Conservation (phyloP, 139 green algal species). For the Spirogloea muscicola region DNA sequence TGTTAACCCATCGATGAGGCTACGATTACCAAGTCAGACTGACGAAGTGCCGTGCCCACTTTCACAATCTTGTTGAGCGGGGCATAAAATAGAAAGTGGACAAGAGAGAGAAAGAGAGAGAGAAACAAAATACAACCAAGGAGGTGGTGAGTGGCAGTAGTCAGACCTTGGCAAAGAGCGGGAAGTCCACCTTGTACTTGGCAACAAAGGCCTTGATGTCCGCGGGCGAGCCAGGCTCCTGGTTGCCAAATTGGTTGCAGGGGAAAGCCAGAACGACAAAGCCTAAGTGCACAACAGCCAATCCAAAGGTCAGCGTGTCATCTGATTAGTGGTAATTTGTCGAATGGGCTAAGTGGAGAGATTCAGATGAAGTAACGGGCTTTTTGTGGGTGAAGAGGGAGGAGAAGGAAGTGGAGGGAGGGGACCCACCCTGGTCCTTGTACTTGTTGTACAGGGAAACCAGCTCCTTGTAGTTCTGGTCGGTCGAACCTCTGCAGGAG, state of each 20-base stretch:
- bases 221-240: constrained; percentile 52
- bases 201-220: constrained; percentile 55
- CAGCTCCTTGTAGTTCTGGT: constrained; percentile 53
- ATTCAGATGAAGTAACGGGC: background rate
- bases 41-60: too few species aligned
- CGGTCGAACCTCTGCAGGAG: constrained; percentile 43
- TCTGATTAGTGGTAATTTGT: too few species aligned
- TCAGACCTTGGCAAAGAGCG: constrained; percentile 39
- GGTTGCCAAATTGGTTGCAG: constrained; percentile 59
- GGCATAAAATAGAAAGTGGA: too few species aligned
- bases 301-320: too few species aligned
- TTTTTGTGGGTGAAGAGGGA: background rate
- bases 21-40: too few species aligned
- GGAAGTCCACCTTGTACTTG: constrained; percentile 38
- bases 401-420: background rate
- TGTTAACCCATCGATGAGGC: too few species aligned
- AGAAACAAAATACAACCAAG: too few species aligned
- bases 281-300: constrained; percentile 13
- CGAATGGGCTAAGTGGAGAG: background rate
- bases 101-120: too few species aligned
- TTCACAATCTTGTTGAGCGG: too few species aligned
- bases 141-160: too few species aligned
- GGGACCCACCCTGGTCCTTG: constrained; percentile 48
- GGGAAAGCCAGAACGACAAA: constrained; percentile 50
- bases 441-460: constrained; percentile 54